phyloP scores from a whole-genome alignment of 2,329 filamentous ascomycete species.

The Exophiala sp. region DNA sequence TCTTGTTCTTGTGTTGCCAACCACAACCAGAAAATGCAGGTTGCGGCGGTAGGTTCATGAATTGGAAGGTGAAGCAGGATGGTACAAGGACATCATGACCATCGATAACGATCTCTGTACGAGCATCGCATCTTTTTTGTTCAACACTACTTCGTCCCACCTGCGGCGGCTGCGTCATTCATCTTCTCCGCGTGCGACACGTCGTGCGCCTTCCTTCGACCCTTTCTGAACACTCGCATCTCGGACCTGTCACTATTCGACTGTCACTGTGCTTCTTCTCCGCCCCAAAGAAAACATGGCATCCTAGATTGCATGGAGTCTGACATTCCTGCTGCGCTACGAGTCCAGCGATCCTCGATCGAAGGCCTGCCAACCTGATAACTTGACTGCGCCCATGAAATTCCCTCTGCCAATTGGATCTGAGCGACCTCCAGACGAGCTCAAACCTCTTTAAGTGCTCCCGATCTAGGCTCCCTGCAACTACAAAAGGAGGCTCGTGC shows the following conservation, averaged over 20 bases:
- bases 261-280: not conserved
- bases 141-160: not conserved
- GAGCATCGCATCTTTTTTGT: not conserved
- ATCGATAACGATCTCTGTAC: not conserved
- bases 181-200: not conserved
- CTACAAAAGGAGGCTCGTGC: not conserved
- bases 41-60: constrained; percentile 7
- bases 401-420: constrained; percentile 2
- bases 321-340: not conserved
- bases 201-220: not conserved
- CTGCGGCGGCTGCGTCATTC: not conserved
- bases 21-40: constrained; percentile 13
- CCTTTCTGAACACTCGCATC: not conserved
- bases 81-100: not conserved
- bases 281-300: not conserved
- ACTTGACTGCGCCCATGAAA: constrained; percentile 11
- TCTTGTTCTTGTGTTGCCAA: constrained; percentile 14
- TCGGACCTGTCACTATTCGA: not conserved
- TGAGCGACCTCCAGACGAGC: constrained; percentile 15
- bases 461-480: not conserved
- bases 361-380: not conserved
- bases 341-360: not conserved
- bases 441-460: constrained; percentile 12
- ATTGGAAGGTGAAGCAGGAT: not conserved
- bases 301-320: not conserved